These are phyloP conservation scores for Esteya vermicola DNA, from an alignment of 2,329 filamentous ascomycete species.

Conservation along the genomic window DNA sequence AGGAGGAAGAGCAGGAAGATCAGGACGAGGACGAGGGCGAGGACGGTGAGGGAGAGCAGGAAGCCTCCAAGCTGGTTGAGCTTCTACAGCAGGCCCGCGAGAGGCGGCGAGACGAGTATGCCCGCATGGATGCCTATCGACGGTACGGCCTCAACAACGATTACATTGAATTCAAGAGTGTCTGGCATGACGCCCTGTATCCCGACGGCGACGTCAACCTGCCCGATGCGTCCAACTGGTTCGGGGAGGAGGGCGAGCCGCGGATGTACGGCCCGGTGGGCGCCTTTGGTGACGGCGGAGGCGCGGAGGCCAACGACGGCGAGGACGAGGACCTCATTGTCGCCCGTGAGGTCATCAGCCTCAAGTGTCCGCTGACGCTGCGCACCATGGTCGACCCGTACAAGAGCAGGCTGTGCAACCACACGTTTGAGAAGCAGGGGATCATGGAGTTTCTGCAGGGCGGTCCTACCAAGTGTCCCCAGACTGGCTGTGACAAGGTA, in stretches of 20 bases:
- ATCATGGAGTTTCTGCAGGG: constrained; percentile 39
- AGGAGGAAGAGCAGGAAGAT: constrained; percentile 11
- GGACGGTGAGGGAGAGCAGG: neutral
- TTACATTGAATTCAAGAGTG: constrained; percentile 43
- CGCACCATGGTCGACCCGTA: constrained; percentile 50
- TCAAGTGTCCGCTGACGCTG: constrained; percentile 57
- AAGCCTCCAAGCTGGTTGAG: constrained; percentile 16
- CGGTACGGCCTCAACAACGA: constrained; percentile 43
- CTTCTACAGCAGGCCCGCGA: constrained; percentile 22
- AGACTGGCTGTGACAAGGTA: constrained; percentile 48
- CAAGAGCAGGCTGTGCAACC: constrained; percentile 52
- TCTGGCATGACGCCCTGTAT: constrained; percentile 39
- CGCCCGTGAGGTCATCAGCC: constrained; percentile 45
- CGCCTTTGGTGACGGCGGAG: no score
- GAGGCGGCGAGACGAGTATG: constrained; percentile 27
- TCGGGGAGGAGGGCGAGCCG: constrained; percentile 29
- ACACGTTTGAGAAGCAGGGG: constrained; percentile 54
- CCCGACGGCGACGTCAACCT: constrained; percentile 34
- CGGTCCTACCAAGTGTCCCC: constrained; percentile 40
- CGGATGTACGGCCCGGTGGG: constrained; percentile 5
- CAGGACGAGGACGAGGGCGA: constrained; percentile 11
- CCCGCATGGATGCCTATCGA: constrained; percentile 23
- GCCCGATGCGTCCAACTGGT: constrained; percentile 40
- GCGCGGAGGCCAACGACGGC: constrained; percentile 37
- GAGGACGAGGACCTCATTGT: constrained; percentile 60